Percentiles rank a stretch among this genome's conserved stretches.
Evolutionary conservation across 495 filamentous ascomycete species (phyloP).

Genomic region (Xylaria nigripes): DNA sequence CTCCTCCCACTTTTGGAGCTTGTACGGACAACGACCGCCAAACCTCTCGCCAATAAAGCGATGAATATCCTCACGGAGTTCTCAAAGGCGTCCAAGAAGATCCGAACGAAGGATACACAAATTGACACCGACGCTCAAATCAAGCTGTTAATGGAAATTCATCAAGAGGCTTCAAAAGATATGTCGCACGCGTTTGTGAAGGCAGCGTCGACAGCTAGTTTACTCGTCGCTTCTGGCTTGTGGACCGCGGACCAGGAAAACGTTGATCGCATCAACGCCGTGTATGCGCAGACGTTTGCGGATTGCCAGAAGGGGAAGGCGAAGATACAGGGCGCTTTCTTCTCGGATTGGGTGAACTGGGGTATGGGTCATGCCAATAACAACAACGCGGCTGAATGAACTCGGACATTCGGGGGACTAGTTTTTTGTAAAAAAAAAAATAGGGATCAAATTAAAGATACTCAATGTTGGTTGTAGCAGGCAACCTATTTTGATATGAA

Average conservation of each 20-base stretch:
- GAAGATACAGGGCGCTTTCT: constrained; percentile 43
- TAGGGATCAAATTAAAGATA: too few relatives aligned
- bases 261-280: constrained; percentile 25
- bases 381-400: neutral
- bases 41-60: constrained; percentile 66
- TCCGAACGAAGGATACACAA: constrained; percentile 26
- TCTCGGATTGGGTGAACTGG: constrained; percentile 50
- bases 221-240: constrained; percentile 40
- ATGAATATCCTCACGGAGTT: constrained; percentile 59
- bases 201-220: constrained; percentile 41
- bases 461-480: too few relatives aligned
- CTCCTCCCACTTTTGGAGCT: constrained; percentile 51
- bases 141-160: constrained; percentile 57
- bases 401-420: neutral
- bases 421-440: neutral
- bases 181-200: constrained; percentile 39
- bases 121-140: constrained; percentile 34
- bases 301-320: constrained; percentile 35
- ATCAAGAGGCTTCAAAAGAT: constrained; percentile 61
- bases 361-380: constrained; percentile 43
- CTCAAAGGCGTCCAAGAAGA: constrained; percentile 60
- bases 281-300: constrained; percentile 39
- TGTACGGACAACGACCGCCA: constrained; percentile 50
- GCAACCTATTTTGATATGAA: too few relatives aligned
- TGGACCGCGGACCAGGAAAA: constrained; percentile 26